Conservation (phyloP, 1,139 yeast species). For the Taphrina communis region DNA sequence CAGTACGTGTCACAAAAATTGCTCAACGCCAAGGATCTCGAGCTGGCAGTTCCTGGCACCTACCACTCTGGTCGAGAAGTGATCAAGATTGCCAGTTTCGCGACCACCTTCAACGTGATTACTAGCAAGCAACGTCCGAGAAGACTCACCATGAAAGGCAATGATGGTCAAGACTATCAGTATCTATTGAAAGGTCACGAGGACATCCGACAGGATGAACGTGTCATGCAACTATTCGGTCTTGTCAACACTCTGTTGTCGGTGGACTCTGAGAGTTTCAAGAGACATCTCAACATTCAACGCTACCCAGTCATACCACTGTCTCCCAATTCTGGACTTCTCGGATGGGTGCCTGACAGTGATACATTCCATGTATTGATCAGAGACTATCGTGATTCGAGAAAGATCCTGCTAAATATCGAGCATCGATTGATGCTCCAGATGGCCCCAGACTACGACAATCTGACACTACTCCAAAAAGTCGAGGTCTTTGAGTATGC, state of each 20-base stretch:
- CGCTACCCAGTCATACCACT: conserved; percentile 91
- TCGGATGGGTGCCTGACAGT: conserved; percentile 97
- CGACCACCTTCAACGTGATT: conserved; percentile 84
- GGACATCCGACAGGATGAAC: conserved; percentile 94
- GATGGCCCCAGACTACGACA: conserved; percentile 98
- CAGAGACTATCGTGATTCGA: conserved; percentile 87
- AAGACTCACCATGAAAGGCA: conserved; percentile 75
- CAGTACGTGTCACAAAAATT: conserved; percentile 93
- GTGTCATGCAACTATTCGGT: conserved; percentile 97
- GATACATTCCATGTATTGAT: conserved; percentile 95
- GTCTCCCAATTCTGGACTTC: conserved; percentile 93
- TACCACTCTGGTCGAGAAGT: conserved; percentile 84
- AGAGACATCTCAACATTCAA: conserved; percentile 91
- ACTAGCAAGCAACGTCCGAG: conserved; percentile 97
- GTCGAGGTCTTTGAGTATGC: conserved; percentile 97
- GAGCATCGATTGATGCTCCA: conserved; percentile 96
- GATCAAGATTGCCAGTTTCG: conserved; percentile 73
- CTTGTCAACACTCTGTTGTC: conserved; percentile 86
- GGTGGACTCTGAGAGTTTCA: conserved; percentile 94
- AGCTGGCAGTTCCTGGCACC: conserved; percentile 92
- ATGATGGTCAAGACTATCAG: conserved; percentile 88
- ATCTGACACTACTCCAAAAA: conserved; percentile 82
- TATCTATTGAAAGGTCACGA: conserved; percentile 92
- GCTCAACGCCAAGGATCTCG: conserved; percentile 76
- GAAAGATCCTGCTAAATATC: conserved; percentile 85